Evolutionary conservation across 2,329 filamentous ascomycete genomes (phyloP).

Genomic region (Thielaviopsis populi): DNA sequence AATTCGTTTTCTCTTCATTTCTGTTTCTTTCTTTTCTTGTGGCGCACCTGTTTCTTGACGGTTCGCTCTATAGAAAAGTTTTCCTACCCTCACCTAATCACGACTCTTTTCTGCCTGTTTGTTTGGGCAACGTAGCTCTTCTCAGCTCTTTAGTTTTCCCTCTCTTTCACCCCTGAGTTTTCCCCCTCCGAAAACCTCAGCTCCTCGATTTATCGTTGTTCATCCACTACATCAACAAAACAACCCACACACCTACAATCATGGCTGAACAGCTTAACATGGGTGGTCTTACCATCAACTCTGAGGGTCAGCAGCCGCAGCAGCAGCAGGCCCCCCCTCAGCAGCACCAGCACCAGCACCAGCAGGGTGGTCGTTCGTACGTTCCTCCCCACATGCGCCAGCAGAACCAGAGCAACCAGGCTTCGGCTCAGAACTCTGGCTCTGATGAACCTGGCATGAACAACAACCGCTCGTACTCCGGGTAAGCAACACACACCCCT

Average conservation of each 20-base stretch:
- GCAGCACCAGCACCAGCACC: conserved; percentile 4
- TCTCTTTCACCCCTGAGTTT: conserved; percentile 5
- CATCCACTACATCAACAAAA: conserved; percentile 1
- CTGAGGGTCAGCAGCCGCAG: conserved; percentile 25
- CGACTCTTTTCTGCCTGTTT: not conserved
- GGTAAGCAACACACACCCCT: conserved; percentile 29
- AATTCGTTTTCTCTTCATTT: conserved; percentile 25
- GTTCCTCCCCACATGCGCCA: conserved; percentile 74
- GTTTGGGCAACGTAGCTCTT: not conserved
- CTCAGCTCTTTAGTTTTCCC: not conserved
- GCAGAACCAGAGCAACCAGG: conserved; percentile 22
- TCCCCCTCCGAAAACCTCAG: not conserved
- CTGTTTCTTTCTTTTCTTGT: conserved; percentile 9
- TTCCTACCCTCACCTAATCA: conserved; percentile 1
- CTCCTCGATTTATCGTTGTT: not conserved
- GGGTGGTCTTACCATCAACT: conserved; percentile 43
- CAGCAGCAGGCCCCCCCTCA: conserved; percentile 20
- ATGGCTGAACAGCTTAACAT: conserved; percentile 82
- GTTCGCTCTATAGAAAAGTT: conserved; percentile 12
- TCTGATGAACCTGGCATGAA: conserved; percentile 36
- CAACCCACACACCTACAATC: conserved; percentile 23
- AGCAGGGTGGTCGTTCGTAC: conserved; percentile 44
- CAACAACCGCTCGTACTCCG: conserved; percentile 50
- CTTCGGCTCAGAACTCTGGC: conserved; percentile 1
- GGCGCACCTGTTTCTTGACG: conserved; percentile 9